Percentiles rank a stretch among this genome's conserved stretches.
These are phyloP conservation scores for Boletus speciosus DNA, from an alignment of 768 basidiomycete genomes.

Conservation along the genomic window DNA sequence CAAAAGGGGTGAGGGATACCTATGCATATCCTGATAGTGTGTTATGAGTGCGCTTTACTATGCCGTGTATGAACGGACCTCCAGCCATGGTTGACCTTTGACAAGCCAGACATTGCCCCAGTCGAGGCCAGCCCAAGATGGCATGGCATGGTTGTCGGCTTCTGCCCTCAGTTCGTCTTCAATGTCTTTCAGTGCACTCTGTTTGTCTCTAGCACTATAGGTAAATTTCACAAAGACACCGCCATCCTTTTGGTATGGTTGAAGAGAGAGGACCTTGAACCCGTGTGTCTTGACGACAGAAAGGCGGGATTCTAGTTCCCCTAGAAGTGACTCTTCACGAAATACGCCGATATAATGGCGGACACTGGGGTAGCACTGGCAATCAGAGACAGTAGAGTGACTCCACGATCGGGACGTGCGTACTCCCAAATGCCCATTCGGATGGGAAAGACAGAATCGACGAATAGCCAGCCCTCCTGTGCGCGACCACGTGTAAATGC, in stretches of 20 bases:
- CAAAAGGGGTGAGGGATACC: conserved; percentile 71
- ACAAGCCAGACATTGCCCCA: conserved; percentile 66
- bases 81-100: conserved; percentile 75
- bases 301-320: conserved; percentile 45
- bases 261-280: conserved; percentile 60
- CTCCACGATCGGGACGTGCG: conserved; percentile 24
- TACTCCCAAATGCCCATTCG: conserved; percentile 72
- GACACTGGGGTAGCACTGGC: conserved; percentile 39
- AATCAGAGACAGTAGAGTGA: conserved; percentile 2
- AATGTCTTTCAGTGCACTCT: conserved; percentile 45
- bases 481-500: conserved; percentile 12
- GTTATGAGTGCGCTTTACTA: not conserved
- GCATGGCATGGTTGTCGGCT: conserved; percentile 47
- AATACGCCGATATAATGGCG: conserved; percentile 62
- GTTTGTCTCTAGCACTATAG: conserved; percentile 42
- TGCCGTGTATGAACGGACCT: conserved; percentile 44
- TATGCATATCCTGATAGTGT: conserved; percentile 68
- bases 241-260: conserved; percentile 75
- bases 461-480: conserved; percentile 61
- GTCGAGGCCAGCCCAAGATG: conserved; percentile 57
- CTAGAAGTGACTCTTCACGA: conserved; percentile 57
- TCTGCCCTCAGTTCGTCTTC: conserved; percentile 46
- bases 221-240: conserved; percentile 79
- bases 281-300: conserved; percentile 49
- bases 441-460: conserved; percentile 78